A percentile compares a stretch with the other conserved stretches of the same genome.
phyloP scores from a whole-genome alignment of 805 yeast genomes.

The Yarrowia keelungensis region DNA sequence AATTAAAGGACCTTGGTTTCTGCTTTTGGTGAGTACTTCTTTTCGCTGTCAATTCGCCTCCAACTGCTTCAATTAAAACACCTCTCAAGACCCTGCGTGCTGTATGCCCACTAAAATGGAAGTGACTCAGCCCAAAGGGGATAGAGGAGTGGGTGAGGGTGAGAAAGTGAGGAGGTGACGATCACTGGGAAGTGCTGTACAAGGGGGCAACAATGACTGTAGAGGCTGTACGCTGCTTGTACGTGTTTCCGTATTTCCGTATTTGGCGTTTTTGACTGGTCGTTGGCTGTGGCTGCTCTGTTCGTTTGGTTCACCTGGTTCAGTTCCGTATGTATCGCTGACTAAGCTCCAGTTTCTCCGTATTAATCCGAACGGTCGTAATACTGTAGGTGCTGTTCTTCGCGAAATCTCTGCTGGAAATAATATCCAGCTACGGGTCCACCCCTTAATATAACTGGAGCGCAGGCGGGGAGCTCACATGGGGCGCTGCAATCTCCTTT shows the following conservation, averaged over 20 bases:
- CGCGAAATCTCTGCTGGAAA: background rate
- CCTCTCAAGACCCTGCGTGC: slow-evolving; percentile 29
- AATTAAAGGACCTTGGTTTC: too few species aligned
- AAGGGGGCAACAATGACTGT: background rate
- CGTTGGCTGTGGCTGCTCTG: too few species aligned
- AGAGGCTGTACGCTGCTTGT: too few species aligned
- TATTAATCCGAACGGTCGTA: too few species aligned
- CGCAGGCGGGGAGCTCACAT: slow-evolving; percentile 25
- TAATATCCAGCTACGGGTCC: background rate
- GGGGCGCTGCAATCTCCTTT: slow-evolving; percentile 9
- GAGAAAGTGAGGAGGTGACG: background rate
- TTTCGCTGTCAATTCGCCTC: too few species aligned
- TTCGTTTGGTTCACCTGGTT: too few species aligned
- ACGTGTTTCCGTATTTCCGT: too few species aligned
- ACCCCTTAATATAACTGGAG: slow-evolving; percentile 6
- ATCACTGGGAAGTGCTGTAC: too few species aligned
- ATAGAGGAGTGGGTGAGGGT: background rate
- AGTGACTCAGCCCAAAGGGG: slow-evolving; percentile 28
- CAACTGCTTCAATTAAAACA: background rate
- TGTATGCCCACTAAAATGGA: slow-evolving; percentile 20
- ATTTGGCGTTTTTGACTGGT: too few species aligned
- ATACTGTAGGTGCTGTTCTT: too few species aligned
- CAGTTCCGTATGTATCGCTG: background rate
- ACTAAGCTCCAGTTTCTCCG: background rate
- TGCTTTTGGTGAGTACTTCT: too few species aligned